Conservation (phyloP, 2,329 filamentous ascomycete species). For the Phialophora expanda region DNA sequence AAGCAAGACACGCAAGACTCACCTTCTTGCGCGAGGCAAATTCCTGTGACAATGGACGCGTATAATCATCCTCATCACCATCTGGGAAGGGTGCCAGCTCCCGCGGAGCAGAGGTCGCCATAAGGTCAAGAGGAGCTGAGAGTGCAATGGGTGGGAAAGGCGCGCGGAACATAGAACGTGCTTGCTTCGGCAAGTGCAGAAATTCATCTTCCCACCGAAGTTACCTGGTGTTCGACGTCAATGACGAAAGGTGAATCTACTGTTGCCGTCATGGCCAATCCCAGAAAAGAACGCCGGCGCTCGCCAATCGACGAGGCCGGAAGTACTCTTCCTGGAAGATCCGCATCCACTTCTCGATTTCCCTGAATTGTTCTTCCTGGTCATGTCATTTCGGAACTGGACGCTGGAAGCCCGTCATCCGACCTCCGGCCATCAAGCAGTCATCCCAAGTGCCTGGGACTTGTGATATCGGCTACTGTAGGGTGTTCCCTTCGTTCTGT, state of each 20-base stretch:
- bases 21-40: constrained; percentile 20
- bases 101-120: constrained; percentile 1
- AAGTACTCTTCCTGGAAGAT: not conserved
- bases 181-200: not conserved
- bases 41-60: not conserved
- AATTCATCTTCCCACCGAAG: not conserved
- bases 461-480: not conserved
- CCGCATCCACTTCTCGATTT: not conserved
- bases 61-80: not conserved
- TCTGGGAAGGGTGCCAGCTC: not conserved
- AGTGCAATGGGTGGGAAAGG: not conserved
- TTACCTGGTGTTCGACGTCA: not conserved
- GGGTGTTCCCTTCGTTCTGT: not conserved
- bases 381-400: not conserved
- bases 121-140: not conserved
- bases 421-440: not conserved
- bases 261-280: not conserved
- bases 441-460: not conserved
- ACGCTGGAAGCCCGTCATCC: not conserved
- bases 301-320: not conserved
- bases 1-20: constrained; percentile 27
- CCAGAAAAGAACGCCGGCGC: not conserved
- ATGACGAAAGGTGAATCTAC: not conserved
- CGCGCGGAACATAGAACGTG: not conserved
- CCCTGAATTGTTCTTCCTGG: not conserved